Evolutionary conservation across 176 grass and related monocot genomes (phyloP).

Genomic region (Neostapfia colusana): DNA sequence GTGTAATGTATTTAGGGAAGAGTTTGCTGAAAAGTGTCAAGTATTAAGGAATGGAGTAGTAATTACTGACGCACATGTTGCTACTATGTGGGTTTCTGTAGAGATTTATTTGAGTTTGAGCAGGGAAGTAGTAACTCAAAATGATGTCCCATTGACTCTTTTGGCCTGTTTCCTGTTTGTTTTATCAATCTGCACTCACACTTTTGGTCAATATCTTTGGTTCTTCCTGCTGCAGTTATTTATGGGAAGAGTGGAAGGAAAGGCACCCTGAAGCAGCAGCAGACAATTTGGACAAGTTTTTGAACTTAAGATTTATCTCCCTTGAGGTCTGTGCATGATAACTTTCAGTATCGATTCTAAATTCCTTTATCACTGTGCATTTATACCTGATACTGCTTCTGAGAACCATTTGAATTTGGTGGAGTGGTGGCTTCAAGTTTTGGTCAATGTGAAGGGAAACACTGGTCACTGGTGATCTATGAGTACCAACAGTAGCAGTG

Average conservation of each 20-base stretch:
- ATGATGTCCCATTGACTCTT: background rate
- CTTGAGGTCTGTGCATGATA: slow-evolving; percentile 73
- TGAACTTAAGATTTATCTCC: slow-evolving; percentile 87
- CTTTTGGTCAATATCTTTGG: slow-evolving; percentile 27
- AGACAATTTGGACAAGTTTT: slow-evolving; percentile 69
- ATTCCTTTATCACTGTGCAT: slow-evolving; percentile 1
- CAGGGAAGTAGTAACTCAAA: background rate
- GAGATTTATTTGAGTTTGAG: slow-evolving; percentile 3
- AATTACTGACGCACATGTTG: background rate
- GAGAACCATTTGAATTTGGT: slow-evolving; percentile 19
- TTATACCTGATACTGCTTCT: slow-evolving; percentile 15
- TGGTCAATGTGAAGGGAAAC: slow-evolving; percentile 19
- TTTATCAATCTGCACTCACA: slow-evolving; percentile 13
- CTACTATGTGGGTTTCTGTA: background rate
- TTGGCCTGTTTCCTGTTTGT: background rate
- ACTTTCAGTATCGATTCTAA: slow-evolving; percentile 5
- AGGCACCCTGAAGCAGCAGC: slow-evolving; percentile 60
- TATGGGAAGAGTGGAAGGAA: slow-evolving; percentile 99
- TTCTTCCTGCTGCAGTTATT: slow-evolving; percentile 64
- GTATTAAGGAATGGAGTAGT: background rate
- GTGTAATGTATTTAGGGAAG: background rate
- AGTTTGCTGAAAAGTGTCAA: background rate
- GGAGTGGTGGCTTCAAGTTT: background rate
- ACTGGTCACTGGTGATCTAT: background rate
- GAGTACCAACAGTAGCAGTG: background rate